Percentiles rank a stretch among this genome's conserved stretches.
Evolutionary conservation across 495 filamentous ascomycete species (phyloP).

Genomic region (Thermothielavioides terrestris): DNA sequence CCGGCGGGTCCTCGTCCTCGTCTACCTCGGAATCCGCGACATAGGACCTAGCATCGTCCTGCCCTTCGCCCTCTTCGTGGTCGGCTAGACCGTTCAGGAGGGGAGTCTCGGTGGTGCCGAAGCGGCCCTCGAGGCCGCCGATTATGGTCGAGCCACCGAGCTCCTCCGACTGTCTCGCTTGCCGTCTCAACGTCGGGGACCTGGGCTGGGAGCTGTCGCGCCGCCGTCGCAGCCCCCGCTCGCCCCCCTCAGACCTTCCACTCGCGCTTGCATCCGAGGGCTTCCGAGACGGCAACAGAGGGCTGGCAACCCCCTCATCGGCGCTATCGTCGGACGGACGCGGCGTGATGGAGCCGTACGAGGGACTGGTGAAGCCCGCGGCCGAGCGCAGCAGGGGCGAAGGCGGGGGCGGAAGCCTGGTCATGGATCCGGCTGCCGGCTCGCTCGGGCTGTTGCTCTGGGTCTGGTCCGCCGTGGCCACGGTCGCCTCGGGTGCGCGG

Average conservation of each 20-base stretch:
- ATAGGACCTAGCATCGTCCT: conserved; percentile 19
- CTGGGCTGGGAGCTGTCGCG: conserved; percentile 12
- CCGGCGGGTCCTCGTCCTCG: conserved; percentile 42
- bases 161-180: conserved; percentile 29
- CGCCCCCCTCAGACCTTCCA: background rate
- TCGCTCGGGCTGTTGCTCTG: conserved; percentile 7
- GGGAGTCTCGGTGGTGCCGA: conserved; percentile 33
- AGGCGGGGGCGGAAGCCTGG: conserved; percentile 43
- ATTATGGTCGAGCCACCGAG: conserved; percentile 35
- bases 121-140: conserved; percentile 39
- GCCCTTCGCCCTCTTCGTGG: conserved; percentile 15
- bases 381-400: conserved; percentile 51
- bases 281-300: conserved; percentile 14
- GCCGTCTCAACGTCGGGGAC: conserved; percentile 5
- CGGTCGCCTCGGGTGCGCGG: conserved; percentile 9
- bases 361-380: conserved; percentile 47
- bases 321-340: conserved; percentile 5
- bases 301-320: conserved; percentile 17
- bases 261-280: conserved; percentile 3
- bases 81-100: conserved; percentile 29
- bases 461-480: conserved; percentile 7
- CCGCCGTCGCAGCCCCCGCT: conserved; percentile 3
- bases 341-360: conserved; percentile 49
- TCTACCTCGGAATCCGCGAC: conserved; percentile 25
- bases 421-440: conserved; percentile 36